Percentiles rank a stretch among this genome's conserved stretches.
phyloP scores from a whole-genome alignment of 116 monocot species.

The Trichopus zeylanicus region DNA sequence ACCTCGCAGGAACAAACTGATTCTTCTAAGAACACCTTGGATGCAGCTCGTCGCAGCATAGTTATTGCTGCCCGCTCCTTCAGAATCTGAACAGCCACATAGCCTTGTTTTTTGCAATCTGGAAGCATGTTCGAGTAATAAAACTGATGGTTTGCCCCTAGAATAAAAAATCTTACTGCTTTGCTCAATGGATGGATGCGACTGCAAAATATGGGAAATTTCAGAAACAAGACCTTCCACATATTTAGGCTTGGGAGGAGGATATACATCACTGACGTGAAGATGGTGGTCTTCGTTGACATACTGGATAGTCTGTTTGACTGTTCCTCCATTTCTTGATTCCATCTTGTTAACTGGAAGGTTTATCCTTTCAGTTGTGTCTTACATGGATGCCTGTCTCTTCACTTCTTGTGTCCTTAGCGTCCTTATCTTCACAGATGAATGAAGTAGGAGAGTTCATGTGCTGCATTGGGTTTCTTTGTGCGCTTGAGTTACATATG shows the following conservation, averaged over 20 bases:
- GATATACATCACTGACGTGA: conserved; percentile 1
- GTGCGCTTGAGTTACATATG: not conserved
- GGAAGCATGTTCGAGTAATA: too few species aligned
- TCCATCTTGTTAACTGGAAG: conserved; percentile 60
- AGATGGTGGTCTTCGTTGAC: conserved; percentile 13
- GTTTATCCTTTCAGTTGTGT: conserved; percentile 12
- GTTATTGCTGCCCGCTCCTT: too few species aligned
- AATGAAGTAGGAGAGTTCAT: not conserved
- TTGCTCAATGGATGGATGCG: too few species aligned
- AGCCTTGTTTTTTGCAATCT: not conserved
- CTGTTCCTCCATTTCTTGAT: conserved; percentile 18
- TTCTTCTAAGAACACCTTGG: too few species aligned
- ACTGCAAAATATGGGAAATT: too few species aligned
- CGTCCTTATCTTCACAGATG: too few species aligned
- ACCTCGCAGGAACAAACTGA: too few species aligned
- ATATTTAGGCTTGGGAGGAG: too few species aligned
- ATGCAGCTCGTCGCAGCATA: not conserved
- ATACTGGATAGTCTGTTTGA: conserved; percentile 30
- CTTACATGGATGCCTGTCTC: conserved; percentile 40
- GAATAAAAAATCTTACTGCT: too few species aligned
- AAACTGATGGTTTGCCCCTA: too few species aligned
- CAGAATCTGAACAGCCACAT: not conserved
- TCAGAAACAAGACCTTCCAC: too few species aligned
- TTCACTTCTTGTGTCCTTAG: not conserved
- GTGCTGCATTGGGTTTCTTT: not conserved